phyloP scores from a whole-genome alignment of 257 asterid species.

The Lycium barbarum region DNA sequence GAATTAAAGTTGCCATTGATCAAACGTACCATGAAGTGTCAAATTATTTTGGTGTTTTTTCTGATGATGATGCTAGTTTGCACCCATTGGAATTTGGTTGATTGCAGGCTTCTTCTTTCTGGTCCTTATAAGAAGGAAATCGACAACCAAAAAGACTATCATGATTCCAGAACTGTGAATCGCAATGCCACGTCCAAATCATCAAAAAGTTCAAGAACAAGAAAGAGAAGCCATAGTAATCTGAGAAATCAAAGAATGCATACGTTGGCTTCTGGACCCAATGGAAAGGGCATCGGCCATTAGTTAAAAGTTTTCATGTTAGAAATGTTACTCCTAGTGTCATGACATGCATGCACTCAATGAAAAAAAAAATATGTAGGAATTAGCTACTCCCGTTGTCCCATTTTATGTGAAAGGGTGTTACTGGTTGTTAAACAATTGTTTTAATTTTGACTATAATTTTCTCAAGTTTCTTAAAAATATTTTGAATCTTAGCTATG shows the following conservation, averaged over 20 bases:
- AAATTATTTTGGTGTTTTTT: background rate
- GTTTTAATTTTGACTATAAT: no score
- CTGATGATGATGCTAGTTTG: background rate
- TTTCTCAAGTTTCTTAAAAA: no score
- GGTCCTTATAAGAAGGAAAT: background rate
- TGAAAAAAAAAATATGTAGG: no score
- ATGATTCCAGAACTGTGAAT: background rate
- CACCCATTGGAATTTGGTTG: background rate
- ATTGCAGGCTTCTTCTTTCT: background rate
- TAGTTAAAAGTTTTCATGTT: background rate
- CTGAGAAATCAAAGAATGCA: background rate
- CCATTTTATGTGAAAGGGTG: no score
- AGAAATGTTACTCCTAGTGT: background rate
- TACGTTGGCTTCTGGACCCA: background rate
- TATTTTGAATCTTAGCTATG: no score
- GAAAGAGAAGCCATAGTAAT: background rate
- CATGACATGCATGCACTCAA: background rate
- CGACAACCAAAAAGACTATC: background rate
- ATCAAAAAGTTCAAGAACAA: background rate
- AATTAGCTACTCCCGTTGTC: no score
- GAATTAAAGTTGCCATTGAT: background rate
- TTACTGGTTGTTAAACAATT: no score
- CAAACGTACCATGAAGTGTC: background rate
- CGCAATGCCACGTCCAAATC: background rate
- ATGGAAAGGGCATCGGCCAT: slow-evolving; percentile 5